These are phyloP conservation scores for Erigeron canadensis DNA, from an alignment of 129 eudicot genomes.

Conservation along the genomic window DNA sequence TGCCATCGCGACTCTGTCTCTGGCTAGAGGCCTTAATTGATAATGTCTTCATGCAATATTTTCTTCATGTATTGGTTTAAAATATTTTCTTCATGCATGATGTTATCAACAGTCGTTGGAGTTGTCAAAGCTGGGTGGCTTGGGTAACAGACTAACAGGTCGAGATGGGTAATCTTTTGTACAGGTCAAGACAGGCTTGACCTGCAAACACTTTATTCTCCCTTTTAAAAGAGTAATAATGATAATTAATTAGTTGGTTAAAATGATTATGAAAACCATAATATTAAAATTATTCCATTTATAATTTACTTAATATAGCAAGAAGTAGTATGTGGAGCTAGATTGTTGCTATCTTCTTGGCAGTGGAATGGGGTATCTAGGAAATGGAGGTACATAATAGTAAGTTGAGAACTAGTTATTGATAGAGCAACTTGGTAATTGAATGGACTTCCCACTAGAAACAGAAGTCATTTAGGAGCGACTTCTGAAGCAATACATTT, in stretches of 20 bases:
- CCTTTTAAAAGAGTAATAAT: neutral
- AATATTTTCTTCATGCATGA: slow-evolving; percentile 1
- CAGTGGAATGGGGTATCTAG: no score
- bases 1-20: no score
- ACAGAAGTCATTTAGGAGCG: neutral
- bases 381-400: no score
- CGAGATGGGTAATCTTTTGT: neutral
- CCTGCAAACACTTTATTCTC: neutral
- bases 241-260: neutral
- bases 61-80: slow-evolving; percentile 12
- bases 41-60: neutral
- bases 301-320: neutral
- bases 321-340: neutral
- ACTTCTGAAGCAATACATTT: no score
- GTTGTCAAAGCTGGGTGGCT: neutral
- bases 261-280: neutral
- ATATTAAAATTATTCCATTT: neutral
- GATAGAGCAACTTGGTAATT: neutral
- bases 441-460: neutral
- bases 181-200: neutral
- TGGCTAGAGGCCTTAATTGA: neutral
- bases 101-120: neutral
- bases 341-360: no score
- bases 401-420: no score
- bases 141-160: slow-evolving; percentile 1